Evolutionary conservation across 176 grass and related monocot species (phyloP), one percentile per base, ranked within the genome.

Genomic region (Leersia perrieri): DNA sequence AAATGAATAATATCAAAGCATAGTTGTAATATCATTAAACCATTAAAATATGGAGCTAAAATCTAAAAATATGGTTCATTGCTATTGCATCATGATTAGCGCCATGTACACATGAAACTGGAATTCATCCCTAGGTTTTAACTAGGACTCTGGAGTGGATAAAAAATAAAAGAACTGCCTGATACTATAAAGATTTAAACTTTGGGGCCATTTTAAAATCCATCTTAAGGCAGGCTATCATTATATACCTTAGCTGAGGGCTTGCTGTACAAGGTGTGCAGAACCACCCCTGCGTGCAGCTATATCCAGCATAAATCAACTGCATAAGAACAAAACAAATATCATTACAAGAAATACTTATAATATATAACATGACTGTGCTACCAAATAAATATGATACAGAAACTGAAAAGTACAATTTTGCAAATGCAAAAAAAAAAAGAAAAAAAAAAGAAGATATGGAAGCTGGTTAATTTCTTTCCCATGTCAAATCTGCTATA

Each of bases 251-350:
- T 78, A 99, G 84, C 68, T 82, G 83, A 79, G 96, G 90, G 82
- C 87, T 84, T 49, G 83, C 88, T 72, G 84, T 86, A 74, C 96
- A 99, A 80, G 96, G 96, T 68, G 96, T 95, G 86, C 90, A 90
- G 40, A 99, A 99, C 96, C 96, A 99, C 33, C 96, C 96, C 68
- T 99, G 96, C 8, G 90, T 95, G 69, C 96, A 99, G 82, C 92
- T 88, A 87, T 90, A 95, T 76, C 88, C 86, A 70, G 96, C 81
- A 88, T 99, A 99, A 86, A 99, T 99, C 73, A 99, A 83, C 96
- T 99, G 89, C 71, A 79, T 60, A 65, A 28, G 40, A 60, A 64
- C 32, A 84, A 66, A 26, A 68, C 20, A 63, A 33, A 68, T 11
- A 78, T 70, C 60, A 13, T 72, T 42, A 58, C 23, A 38, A 87